phyloP scores from a whole-genome alignment of 1,284 basidiomycete species.

The Agroathelia rolfsii region DNA sequence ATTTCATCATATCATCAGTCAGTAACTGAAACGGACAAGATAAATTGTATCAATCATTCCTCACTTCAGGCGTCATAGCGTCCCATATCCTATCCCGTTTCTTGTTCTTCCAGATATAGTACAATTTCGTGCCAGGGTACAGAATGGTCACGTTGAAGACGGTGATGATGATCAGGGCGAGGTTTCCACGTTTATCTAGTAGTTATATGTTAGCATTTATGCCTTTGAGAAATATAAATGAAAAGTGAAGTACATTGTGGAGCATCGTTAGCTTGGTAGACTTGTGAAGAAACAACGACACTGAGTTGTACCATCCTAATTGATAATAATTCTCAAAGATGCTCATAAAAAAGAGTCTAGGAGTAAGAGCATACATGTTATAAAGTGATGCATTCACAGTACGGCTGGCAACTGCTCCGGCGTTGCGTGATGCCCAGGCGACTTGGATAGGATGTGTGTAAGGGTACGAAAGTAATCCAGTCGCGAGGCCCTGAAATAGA shows the following conservation, averaged over 20 bases:
- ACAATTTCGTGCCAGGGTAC: conserved; percentile 40
- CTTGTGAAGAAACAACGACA: conserved; percentile 31
- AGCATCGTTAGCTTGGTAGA: conserved; percentile 42
- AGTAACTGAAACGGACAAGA: background rate
- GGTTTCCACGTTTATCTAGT: conserved; percentile 41
- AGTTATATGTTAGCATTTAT: background rate
- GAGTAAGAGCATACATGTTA: conserved; percentile 37
- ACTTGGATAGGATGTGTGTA: conserved; percentile 33
- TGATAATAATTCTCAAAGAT: too few relatives aligned
- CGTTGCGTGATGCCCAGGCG: conserved; percentile 45
- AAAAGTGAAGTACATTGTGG: conserved; percentile 28
- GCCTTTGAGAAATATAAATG: conserved; percentile 1
- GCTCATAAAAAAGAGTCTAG: background rate
- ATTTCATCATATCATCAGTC: too few relatives aligned
- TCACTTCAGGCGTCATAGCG: conserved; percentile 37
- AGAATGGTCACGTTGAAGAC: conserved; percentile 36
- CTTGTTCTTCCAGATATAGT: conserved; percentile 42
- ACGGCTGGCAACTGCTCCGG: conserved; percentile 42
- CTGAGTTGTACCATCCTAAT: conserved; percentile 37
- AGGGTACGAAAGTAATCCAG: conserved; percentile 22
- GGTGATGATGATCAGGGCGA: conserved; percentile 33
- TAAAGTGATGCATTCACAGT: conserved; percentile 47
- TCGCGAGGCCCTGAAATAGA: conserved; percentile 19
- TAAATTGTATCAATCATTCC: conserved; percentile 9
- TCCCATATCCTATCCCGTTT: conserved; percentile 40